Evolutionary conservation across 805 yeast genomes (phyloP).

Genomic region (Blastobotrys parvus): DNA sequence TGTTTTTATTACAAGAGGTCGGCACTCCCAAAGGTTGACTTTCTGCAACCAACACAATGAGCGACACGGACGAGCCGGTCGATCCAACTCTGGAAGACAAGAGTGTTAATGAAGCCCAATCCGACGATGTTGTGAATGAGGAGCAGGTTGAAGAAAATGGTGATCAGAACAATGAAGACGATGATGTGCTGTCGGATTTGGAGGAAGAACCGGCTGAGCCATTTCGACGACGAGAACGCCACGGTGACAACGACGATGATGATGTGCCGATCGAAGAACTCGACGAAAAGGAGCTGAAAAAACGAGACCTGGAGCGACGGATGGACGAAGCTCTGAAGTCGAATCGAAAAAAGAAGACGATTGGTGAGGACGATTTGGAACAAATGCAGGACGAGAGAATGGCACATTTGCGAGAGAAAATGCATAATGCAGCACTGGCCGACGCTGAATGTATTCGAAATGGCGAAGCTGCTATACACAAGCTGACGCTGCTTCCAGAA

Average conservation of each 20-base stretch:
- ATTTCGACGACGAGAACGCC: conserved; percentile 5
- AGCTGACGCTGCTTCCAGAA: conserved; percentile 68
- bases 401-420: conserved; percentile 69
- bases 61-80: background rate
- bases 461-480: conserved; percentile 64
- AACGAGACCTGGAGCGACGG: conserved; percentile 72
- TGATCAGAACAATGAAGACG: conserved; percentile 31
- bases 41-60: background rate
- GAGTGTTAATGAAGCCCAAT: conserved; percentile 18
- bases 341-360: conserved; percentile 45
- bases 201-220: conserved; percentile 19
- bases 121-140: conserved; percentile 35
- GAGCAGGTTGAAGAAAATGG: conserved; percentile 28
- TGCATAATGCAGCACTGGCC: conserved; percentile 65
- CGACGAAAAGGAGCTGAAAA: conserved; percentile 38
- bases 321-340: conserved; percentile 73
- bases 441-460: conserved; percentile 46
- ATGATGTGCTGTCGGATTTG: too few species aligned
- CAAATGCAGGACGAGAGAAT: conserved; percentile 91
- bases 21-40: background rate
- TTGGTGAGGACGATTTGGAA: conserved; percentile 90
- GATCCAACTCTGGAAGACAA: too few species aligned
- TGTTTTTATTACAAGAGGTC: background rate
- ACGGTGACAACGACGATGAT: conserved; percentile 16
- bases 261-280: conserved; percentile 20